Evolutionary conservation across 805 yeast genomes (phyloP), one percentile per base, ranked within the genome.

Genomic region (Lachancea mirantina): DNA sequence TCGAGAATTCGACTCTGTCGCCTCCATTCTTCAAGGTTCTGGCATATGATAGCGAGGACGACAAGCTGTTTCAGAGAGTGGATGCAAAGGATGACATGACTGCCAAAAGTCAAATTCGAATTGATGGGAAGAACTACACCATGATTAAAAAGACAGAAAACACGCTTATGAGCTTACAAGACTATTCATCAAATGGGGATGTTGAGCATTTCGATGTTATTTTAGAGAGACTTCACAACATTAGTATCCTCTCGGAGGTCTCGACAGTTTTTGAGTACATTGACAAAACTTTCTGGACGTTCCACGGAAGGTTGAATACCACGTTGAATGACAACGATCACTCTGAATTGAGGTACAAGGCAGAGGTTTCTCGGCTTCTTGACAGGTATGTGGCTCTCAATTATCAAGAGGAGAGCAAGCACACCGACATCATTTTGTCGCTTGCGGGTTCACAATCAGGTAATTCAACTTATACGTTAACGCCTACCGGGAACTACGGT

Each of bases 401-500:
- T 15, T n/a, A 8, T 8, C 19, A 42, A 30, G 36, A 45, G 27
- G 31, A 14, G 10, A 13, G 20, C 8, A 11, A 10, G 6, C 7
- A 8, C 13, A n/a, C 26, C 8, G 32, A 34, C 10, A 25, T 23
- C 11, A n/a, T 34, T n/a, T 19, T 34, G 13, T 40, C 52, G 8
- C 40, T 59, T 16, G 35, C 42, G 17, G 49, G 55, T 6, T 39
- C 41, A 15, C 74, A 71, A 41, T 61, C 63, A 27, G 78, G 76
- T 14, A 58, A 68, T 2, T 67, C 77, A 0, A 40, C 40, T 6
- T 70, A 54, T 42, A 59, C 65, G 1, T 26, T 70, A 3, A 55
- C 70, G 5, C 67, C 67, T n/a, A 26, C 36, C 7, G 74, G 74
- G 3, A 70, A 70, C 41, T 52, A 59, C 39, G 77, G 76, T 1